Evolutionary conservation across 169 alveolate genomes (phyloP).

Genomic region (Plasmodium berghei): DNA sequence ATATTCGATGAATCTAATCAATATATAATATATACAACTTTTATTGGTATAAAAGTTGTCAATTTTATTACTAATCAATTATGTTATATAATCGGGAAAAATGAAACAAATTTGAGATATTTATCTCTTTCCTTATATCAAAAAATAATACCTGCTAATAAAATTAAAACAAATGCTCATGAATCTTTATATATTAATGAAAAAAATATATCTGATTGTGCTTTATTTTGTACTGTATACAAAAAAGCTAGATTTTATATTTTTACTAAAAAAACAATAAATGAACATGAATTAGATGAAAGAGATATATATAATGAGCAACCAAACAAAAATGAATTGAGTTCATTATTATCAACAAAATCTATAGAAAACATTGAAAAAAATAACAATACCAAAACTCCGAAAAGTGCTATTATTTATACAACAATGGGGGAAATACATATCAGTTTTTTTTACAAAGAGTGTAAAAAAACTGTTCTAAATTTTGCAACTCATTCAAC

Average conservation of each 20-base stretch:
- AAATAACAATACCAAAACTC: slow-evolving; percentile 78
- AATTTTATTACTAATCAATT: slow-evolving; percentile 85
- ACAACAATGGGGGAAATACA: slow-evolving; percentile 98
- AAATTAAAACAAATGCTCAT: slow-evolving; percentile 33
- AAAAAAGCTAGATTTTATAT: slow-evolving; percentile 89
- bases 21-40: slow-evolving; percentile 92
- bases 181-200: slow-evolving; percentile 65
- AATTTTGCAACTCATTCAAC: slow-evolving; percentile 96
- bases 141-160: slow-evolving; percentile 65
- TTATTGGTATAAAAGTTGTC: slow-evolving; percentile 94
- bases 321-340: slow-evolving; percentile 82
- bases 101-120: slow-evolving; percentile 84
- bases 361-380: slow-evolving; percentile 50
- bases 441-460: slow-evolving; percentile 92
- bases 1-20: slow-evolving; percentile 95
- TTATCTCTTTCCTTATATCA: slow-evolving; percentile 83
- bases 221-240: slow-evolving; percentile 79
- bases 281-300: slow-evolving; percentile 90
- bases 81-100: slow-evolving; percentile 80
- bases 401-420: slow-evolving; percentile 94
- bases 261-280: slow-evolving; percentile 92
- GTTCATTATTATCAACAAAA: slow-evolving; percentile 42
- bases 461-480: slow-evolving; percentile 96
- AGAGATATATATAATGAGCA: slow-evolving; percentile 94
- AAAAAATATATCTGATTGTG: slow-evolving; percentile 75